Conservation (phyloP, 106 monocot species). For the Phalaenopsis equestris region DNA sequence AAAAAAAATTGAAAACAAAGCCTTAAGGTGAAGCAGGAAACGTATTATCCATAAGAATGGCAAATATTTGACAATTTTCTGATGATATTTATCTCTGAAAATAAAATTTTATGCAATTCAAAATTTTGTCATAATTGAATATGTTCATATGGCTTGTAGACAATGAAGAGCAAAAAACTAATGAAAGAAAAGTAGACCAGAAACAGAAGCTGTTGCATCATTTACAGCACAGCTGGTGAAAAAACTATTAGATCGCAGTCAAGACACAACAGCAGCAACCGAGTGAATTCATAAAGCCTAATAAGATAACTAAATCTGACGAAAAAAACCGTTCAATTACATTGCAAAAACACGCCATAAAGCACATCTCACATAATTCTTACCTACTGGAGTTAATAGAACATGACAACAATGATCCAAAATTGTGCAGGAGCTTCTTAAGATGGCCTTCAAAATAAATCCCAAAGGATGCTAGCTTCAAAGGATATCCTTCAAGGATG, state of each 20-base stretch:
- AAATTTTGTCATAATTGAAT: not conserved
- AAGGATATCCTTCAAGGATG: not conserved
- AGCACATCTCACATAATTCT: too few species aligned
- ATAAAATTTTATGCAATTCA: not conserved
- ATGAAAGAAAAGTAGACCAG: not conserved
- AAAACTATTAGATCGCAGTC: not conserved
- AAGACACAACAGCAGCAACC: not conserved
- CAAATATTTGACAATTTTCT: not conserved
- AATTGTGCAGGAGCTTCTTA: not conserved
- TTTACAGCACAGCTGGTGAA: not conserved
- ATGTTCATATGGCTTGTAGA: not conserved
- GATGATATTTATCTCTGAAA: not conserved
- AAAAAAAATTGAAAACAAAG: not conserved
- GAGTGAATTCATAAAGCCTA: not conserved
- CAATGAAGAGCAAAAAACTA: not conserved
- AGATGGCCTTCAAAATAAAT: conserved; percentile 3
- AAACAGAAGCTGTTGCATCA: not conserved
- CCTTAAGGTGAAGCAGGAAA: not conserved
- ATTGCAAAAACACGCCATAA: too few species aligned
- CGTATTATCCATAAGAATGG: not conserved
- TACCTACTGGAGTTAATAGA: too few species aligned
- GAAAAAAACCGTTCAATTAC: too few species aligned
- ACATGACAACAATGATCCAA: not conserved
- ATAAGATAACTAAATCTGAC: not conserved
- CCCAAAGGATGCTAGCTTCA: not conserved